Evolutionary conservation across 1,284 basidiomycete genomes (phyloP).

Genomic region (Cryptococcus depauperatus): DNA sequence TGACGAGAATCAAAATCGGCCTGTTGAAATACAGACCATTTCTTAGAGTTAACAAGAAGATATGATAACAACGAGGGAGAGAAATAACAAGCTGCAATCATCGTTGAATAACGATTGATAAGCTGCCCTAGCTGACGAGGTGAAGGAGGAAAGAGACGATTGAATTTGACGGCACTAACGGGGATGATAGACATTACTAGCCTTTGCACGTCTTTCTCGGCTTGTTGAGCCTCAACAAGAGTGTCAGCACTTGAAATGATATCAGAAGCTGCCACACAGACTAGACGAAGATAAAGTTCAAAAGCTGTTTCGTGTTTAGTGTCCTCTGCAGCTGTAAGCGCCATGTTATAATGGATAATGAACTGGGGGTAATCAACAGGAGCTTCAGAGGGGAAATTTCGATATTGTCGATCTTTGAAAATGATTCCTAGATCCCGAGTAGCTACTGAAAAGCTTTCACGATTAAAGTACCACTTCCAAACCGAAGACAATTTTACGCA

Average conservation of each 20-base stretch:
- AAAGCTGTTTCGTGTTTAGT: constrained; percentile 62
- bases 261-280: constrained; percentile 44
- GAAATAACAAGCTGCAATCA: constrained; percentile 68
- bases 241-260: constrained; percentile 31
- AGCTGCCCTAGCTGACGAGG: constrained; percentile 64
- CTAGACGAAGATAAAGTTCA: constrained; percentile 59
- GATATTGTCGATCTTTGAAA: constrained; percentile 71
- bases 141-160: constrained; percentile 52
- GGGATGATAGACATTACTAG: constrained; percentile 72
- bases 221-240: constrained; percentile 42
- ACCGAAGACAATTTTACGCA: constrained; percentile 61
- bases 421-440: constrained; percentile 61
- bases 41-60: constrained; percentile 48
- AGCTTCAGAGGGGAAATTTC: constrained; percentile 65
- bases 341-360: constrained; percentile 56
- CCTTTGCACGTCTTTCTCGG: constrained; percentile 55
- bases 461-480: constrained; percentile 69
- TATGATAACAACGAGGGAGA: constrained; percentile 54
- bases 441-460: constrained; percentile 56
- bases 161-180: constrained; percentile 55
- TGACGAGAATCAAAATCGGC: constrained; percentile 64
- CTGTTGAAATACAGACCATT: constrained; percentile 51
- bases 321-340: constrained; percentile 51
- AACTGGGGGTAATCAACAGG: constrained; percentile 68
- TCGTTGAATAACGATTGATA: constrained; percentile 74